A percentile compares a stretch with the other conserved stretches of the same genome.
Evolutionary conservation across 2,329 filamentous ascomycete genomes (phyloP).

Genomic region (Trichoderma guizhouense): DNA sequence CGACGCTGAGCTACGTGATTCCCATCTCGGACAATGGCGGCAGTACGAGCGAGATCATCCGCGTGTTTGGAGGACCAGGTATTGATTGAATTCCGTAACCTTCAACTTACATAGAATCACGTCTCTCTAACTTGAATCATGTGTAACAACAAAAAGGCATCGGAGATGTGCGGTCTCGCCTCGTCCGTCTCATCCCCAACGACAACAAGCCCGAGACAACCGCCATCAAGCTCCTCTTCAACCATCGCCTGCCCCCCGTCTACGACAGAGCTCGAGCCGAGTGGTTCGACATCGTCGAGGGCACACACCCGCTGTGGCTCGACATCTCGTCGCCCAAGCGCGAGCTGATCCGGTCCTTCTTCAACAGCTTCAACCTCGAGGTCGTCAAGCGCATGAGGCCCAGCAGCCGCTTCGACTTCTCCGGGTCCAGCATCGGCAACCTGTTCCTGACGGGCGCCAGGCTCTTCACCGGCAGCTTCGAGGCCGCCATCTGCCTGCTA

Average conservation of each 20-base stretch:
- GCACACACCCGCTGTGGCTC: slow-evolving; percentile 72
- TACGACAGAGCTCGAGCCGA: slow-evolving; percentile 65
- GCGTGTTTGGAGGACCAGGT: slow-evolving; percentile 93
- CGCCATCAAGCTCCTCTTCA: slow-evolving; percentile 81
- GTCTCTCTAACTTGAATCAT: neutral
- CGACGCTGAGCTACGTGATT: slow-evolving; percentile 78
- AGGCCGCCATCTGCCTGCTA: slow-evolving; percentile 86
- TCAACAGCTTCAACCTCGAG: slow-evolving; percentile 74
- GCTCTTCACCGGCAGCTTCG: slow-evolving; percentile 88
- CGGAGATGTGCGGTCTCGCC: slow-evolving; percentile 51
- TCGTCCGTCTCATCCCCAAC: slow-evolving; percentile 83
- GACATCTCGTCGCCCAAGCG: slow-evolving; percentile 67
- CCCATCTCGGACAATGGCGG: slow-evolving; percentile 96
- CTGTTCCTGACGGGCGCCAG: slow-evolving; percentile 80
- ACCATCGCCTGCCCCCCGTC: slow-evolving; percentile 68
- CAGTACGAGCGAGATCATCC: slow-evolving; percentile 87
- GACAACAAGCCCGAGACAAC: slow-evolving; percentile 60
- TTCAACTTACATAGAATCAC: slow-evolving; percentile 23
- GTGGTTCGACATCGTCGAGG: slow-evolving; percentile 88
- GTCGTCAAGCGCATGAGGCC: slow-evolving; percentile 73
- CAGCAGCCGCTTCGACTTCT: slow-evolving; percentile 72
- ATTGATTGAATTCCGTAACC: neutral
- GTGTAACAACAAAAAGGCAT: slow-evolving; percentile 47
- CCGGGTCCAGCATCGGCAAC: slow-evolving; percentile 72
- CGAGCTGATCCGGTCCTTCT: slow-evolving; percentile 72